A percentile compares a stretch with the other conserved stretches of the same genome.
Evolutionary conservation across 2,329 filamentous ascomycete genomes (phyloP).

Genomic region (Dendrostoma leiphaemia): DNA sequence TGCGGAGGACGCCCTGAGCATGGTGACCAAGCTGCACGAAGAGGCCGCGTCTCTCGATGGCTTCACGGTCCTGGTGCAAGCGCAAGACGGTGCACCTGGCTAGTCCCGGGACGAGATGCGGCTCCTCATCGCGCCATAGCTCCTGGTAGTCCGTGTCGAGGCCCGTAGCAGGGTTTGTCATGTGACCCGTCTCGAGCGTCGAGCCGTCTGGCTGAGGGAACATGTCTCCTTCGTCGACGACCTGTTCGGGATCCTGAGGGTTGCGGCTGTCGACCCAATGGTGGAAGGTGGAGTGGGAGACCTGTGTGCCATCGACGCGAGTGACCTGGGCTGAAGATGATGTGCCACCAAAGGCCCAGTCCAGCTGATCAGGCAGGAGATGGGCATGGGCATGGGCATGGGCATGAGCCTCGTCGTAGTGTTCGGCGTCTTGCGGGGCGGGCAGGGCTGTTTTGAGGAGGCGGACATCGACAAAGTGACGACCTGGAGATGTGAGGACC

Average conservation of each 20-base stretch:
- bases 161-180: slow-evolving; percentile 57
- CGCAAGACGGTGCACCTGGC: slow-evolving; percentile 36
- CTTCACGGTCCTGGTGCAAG: slow-evolving; percentile 34
- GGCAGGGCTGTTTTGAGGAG: slow-evolving; percentile 32
- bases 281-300: slow-evolving; percentile 44
- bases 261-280: slow-evolving; percentile 61
- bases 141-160: slow-evolving; percentile 60
- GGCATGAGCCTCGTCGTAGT: too few species aligned
- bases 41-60: slow-evolving; percentile 40
- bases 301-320: slow-evolving; percentile 24
- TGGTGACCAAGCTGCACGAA: slow-evolving; percentile 52
- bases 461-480: slow-evolving; percentile 62
- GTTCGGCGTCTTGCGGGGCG: background rate
- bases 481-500: slow-evolving; percentile 58
- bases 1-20: slow-evolving; percentile 55
- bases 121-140: slow-evolving; percentile 54
- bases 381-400: background rate
- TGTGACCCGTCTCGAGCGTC: slow-evolving; percentile 56
- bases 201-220: slow-evolving; percentile 38
- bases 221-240: slow-evolving; percentile 57
- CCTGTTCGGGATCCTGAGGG: slow-evolving; percentile 32
- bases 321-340: slow-evolving; percentile 36
- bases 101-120: slow-evolving; percentile 27
- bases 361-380: slow-evolving; percentile 37
- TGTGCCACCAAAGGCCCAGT: slow-evolving; percentile 65